Conservation (phyloP, 257 asterid species). For the Solanum neorickii region DNA sequence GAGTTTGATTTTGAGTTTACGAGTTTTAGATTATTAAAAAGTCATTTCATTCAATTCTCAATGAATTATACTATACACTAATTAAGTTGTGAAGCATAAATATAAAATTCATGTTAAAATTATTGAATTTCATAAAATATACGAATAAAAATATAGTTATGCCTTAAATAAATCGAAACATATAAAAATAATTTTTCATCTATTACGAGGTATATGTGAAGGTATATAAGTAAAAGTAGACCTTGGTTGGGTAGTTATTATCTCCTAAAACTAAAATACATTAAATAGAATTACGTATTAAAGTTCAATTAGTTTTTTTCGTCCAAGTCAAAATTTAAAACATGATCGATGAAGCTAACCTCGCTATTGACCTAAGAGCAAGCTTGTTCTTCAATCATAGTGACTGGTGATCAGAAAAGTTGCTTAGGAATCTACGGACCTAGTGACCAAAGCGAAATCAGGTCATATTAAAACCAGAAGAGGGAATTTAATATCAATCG, state of each 20-base stretch:
- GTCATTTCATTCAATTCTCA: not conserved
- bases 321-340: accelerated
- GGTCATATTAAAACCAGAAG: no score
- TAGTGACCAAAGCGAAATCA: no score
- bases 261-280: not conserved
- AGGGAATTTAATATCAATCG: no score
- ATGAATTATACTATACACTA: not conserved
- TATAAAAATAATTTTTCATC: not conserved
- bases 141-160: accelerated
- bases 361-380: no score
- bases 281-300: not conserved
- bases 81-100: not conserved
- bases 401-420: no score
- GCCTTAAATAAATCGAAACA: not conserved
- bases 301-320: accelerated
- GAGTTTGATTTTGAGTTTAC: not conserved
- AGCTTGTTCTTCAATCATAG: no score
- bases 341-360: not conserved
- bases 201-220: not conserved
- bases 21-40: not conserved
- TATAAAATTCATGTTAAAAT: not conserved
- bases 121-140: accelerated
- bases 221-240: not conserved
- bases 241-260: not conserved
- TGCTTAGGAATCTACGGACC: no score